phyloP scores from a whole-genome alignment of 495 filamentous ascomycete species.

The Penicillium lagena region DNA sequence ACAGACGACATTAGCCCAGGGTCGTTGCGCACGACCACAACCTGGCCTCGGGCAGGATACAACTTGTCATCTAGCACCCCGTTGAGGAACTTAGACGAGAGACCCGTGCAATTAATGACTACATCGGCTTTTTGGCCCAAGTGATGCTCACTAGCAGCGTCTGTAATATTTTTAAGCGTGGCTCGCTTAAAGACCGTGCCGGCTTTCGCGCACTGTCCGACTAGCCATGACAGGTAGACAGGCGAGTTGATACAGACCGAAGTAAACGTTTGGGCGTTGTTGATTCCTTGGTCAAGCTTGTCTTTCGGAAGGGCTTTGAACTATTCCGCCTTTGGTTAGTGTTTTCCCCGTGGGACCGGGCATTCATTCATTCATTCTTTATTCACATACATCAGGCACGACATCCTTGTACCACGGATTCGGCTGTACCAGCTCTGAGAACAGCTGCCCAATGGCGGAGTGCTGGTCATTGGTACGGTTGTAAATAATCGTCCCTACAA shows the following conservation, averaged over 20 bases:
- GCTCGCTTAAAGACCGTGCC: conserved; percentile 60
- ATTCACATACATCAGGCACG: conserved; percentile 56
- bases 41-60: conserved; percentile 77
- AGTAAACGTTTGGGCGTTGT: conserved; percentile 68
- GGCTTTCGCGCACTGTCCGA: conserved; percentile 63
- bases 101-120: conserved; percentile 82
- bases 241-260: conserved; percentile 90
- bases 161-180: conserved; percentile 62
- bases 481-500: conserved; percentile 33
- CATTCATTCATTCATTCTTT: no score
- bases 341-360: neutral
- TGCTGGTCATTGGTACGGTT: conserved; percentile 56
- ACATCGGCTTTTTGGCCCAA: conserved; percentile 57
- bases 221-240: conserved; percentile 78
- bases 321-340: conserved; percentile 11
- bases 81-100: conserved; percentile 65
- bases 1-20: conserved; percentile 60
- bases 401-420: conserved; percentile 82
- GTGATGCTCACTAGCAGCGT: conserved; percentile 63
- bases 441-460: conserved; percentile 43
- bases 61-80: conserved; percentile 75
- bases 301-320: conserved; percentile 50
- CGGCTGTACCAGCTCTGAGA: conserved; percentile 55
- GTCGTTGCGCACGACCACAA: conserved; percentile 81
- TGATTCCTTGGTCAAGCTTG: conserved; percentile 51